Conservation (phyloP, 148 eudicot genomes). For the Diospyros kaki region DNA sequence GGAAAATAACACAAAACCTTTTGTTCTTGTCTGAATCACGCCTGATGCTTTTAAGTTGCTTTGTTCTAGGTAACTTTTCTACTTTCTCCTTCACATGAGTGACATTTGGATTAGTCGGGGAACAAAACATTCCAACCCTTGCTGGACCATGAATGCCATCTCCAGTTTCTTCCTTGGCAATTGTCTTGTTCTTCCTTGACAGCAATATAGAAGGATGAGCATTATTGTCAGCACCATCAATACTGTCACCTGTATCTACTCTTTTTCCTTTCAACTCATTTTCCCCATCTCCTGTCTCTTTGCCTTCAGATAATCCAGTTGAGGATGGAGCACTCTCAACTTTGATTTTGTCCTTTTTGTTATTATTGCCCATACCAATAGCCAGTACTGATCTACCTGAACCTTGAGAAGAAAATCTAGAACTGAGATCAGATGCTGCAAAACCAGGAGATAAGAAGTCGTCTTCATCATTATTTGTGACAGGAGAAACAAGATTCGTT, state of each 20-base stretch:
- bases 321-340: slow-evolving; percentile 33
- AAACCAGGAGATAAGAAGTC: slow-evolving; percentile 26
- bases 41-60: slow-evolving; percentile 32
- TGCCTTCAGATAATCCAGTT: slow-evolving; percentile 31
- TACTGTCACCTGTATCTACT: slow-evolving; percentile 16
- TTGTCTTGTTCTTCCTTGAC: slow-evolving; percentile 37
- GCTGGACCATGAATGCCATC: slow-evolving; percentile 36
- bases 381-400: slow-evolving; percentile 23
- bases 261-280: slow-evolving; percentile 36
- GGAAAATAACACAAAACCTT: slow-evolving; percentile 26
- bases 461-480: slow-evolving; percentile 33
- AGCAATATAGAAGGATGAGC: slow-evolving; percentile 29
- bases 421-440: slow-evolving; percentile 24
- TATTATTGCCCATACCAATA: slow-evolving; percentile 19
- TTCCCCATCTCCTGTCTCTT: slow-evolving; percentile 26
- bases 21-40: slow-evolving; percentile 40
- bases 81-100: slow-evolving; percentile 23
- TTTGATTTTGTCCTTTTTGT: slow-evolving; percentile 26
- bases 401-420: slow-evolving; percentile 23
- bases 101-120: slow-evolving; percentile 21
- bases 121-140: slow-evolving; percentile 34
- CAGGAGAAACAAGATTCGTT: slow-evolving; percentile 41
- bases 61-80: slow-evolving; percentile 30
- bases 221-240: slow-evolving; percentile 30
- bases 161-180: slow-evolving; percentile 11